Evolutionary conservation across 1,139 yeast species (phyloP), one percentile per base, ranked within the genome.

Genomic region (Sugiyamaella neomexicana): DNA sequence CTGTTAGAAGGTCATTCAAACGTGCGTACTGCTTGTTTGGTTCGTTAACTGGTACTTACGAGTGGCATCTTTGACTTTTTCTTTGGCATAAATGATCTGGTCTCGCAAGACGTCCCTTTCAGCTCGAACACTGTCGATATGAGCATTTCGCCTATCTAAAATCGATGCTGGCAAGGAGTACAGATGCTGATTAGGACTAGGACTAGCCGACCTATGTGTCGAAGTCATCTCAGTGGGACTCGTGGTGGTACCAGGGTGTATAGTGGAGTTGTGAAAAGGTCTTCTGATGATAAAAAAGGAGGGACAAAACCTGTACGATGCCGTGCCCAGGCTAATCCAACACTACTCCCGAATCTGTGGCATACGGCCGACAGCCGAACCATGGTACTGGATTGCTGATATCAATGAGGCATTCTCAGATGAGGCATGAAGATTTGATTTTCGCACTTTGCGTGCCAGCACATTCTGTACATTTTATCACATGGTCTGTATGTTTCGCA

Each of bases 41-140:
- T 7, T 7, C 10, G 34, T 20, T 20, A 20, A 20, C 25, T 29
- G 2, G 10, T 45, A 45, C 58, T 32, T 43, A 55, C 56, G 42
- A 13, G 61, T 57, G n/a, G 67, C 56, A 50, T 64, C 66, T 58
- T 57, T 54, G 10, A 52, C 51, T 39, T 58, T 56, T 23, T 55
- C 50, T 49, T 59, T 57, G 15, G 55, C 47, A 25, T 54, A 53
- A 3, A 55, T 49, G 43, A 64, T 58, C 48, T 60, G 63, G 12
- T 55, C 54, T 31, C 60, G 55, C 12, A 64, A 53, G 8, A 57
- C 56, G 34, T 63, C 65, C 2, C 61, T 52, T 43, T 64, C 66
- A n/a, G 59, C 58, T 36, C 56, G 58, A 29, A 61, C 58, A 31
- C 55, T 47, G 5, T 59, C 55, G 17, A 62, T 58, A 31, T 56